Evolutionary conservation across 495 filamentous ascomycete genomes (phyloP), one percentile per base, ranked within the genome.

Genomic region (Penicillium canescens): DNA sequence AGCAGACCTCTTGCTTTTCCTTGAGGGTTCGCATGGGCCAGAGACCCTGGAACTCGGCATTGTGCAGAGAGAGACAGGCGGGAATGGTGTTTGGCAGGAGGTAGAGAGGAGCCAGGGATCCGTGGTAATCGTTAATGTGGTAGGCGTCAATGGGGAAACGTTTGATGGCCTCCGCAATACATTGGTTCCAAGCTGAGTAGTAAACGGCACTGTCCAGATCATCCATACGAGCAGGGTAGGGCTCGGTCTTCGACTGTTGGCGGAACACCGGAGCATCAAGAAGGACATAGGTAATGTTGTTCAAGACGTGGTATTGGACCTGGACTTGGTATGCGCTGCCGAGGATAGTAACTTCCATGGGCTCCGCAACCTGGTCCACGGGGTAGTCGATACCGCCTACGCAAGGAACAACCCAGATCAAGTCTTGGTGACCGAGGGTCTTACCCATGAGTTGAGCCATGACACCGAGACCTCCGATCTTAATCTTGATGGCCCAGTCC

Each of bases 111-210:
- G 87, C 87, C 4, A 87, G 67, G 13, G 87, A 86, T 21, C 87
- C 87, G 61, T 91, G 87, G 63, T 90, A 91, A 64, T 91, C 87
- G 68, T 91, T 91, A 61, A 90, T 89, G 67, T 91, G 87, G 67
- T 91, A 91, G 16, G 90, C 67, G 59, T 90, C 86, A 48, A 89
- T 79, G 0, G 84, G 81, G 63, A 81, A 81, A 33, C 78, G 78
- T 46, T 75, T 78, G 57, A 88, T 83, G 0, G 84, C 70, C 52
- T 83, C 70, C 1, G 86, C 84, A 48, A 88, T 86, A 60, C 86
- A 88, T 55, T 80, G 78, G 55, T 89, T 89, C 86, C 86, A 89
- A 1, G 86, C 84, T 0, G 84, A 86, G 61, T 89, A 89, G 70
- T 86, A 84, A 37, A 89, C 81, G 24, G 86, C 86, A 57, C 77